Percentiles rank a stretch among this genome's conserved stretches.
Conservation (phyloP, 768 basidiomycete species). For the Phlebiopsis gigantea region DNA sequence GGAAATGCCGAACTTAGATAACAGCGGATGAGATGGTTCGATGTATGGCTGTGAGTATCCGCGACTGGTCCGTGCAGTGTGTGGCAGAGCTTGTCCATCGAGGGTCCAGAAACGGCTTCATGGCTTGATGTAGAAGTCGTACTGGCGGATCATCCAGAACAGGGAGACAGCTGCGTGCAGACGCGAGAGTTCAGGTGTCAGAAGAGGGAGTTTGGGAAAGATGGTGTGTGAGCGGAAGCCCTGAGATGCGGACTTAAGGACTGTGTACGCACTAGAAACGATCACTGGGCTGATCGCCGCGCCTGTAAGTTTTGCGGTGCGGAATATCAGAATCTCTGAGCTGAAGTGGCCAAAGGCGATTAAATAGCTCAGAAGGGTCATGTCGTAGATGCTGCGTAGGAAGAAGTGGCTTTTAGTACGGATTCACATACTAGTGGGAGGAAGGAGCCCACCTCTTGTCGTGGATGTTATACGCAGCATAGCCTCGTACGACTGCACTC, state of each 20-base stretch:
- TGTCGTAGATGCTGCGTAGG: conserved; percentile 74
- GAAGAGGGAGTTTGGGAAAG: background rate
- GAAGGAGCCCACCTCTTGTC: conserved; percentile 60
- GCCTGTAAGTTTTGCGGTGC: conserved; percentile 56
- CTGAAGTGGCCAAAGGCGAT: conserved; percentile 89
- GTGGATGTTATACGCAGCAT: conserved; percentile 87
- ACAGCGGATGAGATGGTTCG: too few species aligned
- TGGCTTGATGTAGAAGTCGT: conserved; percentile 66
- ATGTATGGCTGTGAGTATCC: too few species aligned
- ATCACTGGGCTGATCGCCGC: conserved; percentile 71
- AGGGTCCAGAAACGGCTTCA: conserved; percentile 21
- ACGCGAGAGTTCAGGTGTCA: background rate
- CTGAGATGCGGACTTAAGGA: background rate
- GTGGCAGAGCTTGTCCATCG: background rate
- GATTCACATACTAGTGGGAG: conserved; percentile 1
- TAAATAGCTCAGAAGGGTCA: conserved; percentile 82
- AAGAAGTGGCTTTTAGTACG: conserved; percentile 4
- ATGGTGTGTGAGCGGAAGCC: background rate
- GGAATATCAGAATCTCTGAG: conserved; percentile 80
- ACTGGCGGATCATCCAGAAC: conserved; percentile 83
- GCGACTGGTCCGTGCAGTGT: too few species aligned
- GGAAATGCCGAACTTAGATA: background rate
- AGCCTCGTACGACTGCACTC: conserved; percentile 74
- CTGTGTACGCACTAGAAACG: conserved; percentile 72
- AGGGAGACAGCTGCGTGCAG: conserved; percentile 54